Evolutionary conservation across 1,284 basidiomycete species (phyloP).

Genomic region (Trametes pubescens): DNA sequence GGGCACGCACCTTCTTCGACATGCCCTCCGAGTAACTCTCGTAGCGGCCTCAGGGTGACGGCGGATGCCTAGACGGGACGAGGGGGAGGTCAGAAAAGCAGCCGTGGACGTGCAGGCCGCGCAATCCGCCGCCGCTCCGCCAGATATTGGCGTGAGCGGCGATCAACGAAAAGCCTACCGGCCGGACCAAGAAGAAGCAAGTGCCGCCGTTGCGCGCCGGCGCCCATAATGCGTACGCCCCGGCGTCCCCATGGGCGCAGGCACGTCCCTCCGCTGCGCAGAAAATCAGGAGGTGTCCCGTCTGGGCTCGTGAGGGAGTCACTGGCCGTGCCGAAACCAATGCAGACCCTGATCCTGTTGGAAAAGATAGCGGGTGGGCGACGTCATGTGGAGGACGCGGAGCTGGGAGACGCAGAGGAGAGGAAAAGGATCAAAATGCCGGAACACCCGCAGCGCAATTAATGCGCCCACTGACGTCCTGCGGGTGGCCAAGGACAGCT

Average conservation of each 20-base stretch:
- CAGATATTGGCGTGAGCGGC: conserved; percentile 2
- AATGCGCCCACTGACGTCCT: background rate
- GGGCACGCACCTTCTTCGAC: too few relatives aligned
- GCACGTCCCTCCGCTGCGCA: conserved; percentile 7
- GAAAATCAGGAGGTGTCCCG: background rate
- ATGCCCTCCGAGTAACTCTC: too few relatives aligned
- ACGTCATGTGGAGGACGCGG: background rate
- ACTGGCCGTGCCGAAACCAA: background rate
- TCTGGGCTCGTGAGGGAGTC: background rate
- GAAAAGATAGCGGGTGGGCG: background rate
- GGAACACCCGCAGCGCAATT: conserved; percentile 3
- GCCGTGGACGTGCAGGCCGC: background rate
- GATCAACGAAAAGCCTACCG: conserved; percentile 8
- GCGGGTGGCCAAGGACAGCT: background rate
- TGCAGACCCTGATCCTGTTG: background rate
- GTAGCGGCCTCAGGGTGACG: too few relatives aligned
- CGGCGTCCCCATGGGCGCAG: conserved; percentile 15
- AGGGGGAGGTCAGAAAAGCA: background rate
- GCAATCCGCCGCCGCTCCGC: background rate
- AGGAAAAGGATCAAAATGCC: conserved; percentile 12
- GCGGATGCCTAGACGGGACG: background rate
- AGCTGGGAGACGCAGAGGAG: background rate
- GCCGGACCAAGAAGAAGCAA: conserved; percentile 13
- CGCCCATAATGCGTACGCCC: conserved; percentile 6
- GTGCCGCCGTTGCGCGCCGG: conserved; percentile 6